Percentiles rank a stretch among this genome's conserved stretches.
Conservation (phyloP, 2,329 filamentous ascomycete genomes). For the Pseudogymnoascus sp. region DNA sequence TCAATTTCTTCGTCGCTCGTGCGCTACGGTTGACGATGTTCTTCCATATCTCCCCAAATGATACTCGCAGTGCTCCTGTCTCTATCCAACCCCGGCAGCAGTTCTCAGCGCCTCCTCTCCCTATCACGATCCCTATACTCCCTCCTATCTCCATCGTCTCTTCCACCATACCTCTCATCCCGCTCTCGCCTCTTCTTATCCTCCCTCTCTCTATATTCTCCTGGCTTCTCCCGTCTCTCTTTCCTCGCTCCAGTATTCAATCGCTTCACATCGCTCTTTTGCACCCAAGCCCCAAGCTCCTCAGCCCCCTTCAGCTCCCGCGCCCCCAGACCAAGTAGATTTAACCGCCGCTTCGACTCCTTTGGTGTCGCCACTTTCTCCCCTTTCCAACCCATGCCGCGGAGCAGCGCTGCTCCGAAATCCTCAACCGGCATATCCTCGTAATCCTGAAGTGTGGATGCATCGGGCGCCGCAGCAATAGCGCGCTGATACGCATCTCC, state of each 20-base stretch:
- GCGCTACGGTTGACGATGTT: conserved; percentile 19
- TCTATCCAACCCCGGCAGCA: conserved; percentile 16
- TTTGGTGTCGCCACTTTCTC: conserved; percentile 50
- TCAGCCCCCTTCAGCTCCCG: conserved; percentile 66
- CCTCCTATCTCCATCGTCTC: conserved; percentile 30
- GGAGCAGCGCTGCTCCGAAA: conserved; percentile 81
- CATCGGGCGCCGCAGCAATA: conserved; percentile 62
- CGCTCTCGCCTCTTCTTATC: conserved; percentile 33
- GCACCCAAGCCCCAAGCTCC: conserved; percentile 75
- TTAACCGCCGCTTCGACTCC: conserved; percentile 61
- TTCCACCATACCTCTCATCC: conserved; percentile 30
- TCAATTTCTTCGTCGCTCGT: conserved; percentile 12
- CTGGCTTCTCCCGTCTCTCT: conserved; percentile 32
- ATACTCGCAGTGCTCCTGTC: conserved; percentile 13
- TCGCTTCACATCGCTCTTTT: conserved; percentile 49
- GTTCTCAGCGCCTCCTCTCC: conserved; percentile 29
- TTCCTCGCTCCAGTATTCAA: conserved; percentile 30
- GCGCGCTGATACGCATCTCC: conserved; percentile 62
- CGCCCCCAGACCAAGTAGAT: conserved; percentile 62
- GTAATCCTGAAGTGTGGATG: conserved; percentile 74
- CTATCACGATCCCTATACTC: conserved; percentile 26
- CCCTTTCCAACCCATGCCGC: conserved; percentile 93
- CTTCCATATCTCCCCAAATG: neutral
- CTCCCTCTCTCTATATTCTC: conserved; percentile 31
- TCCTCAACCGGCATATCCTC: conserved; percentile 85